Evolutionary conservation across 768 basidiomycete species (phyloP), one percentile per base, ranked within the genome.

Genomic region (Suillus alpinus): DNA sequence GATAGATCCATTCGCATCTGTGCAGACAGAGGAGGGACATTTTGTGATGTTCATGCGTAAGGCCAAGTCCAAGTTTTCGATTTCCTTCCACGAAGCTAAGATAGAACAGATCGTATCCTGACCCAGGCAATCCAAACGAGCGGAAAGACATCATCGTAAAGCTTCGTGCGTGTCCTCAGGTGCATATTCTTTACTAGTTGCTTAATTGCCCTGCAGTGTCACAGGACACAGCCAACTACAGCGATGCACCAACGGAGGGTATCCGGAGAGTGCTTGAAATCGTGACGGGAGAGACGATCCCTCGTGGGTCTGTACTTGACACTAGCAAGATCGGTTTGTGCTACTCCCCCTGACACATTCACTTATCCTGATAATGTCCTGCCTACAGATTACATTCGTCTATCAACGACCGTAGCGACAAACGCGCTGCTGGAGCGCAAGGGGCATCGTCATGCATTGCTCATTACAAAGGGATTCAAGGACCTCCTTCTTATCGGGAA

Each of bases 401-500:
- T 96, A 8, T 94, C 92, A 0, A 97, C 95, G 0, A 98, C 96
- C 0, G 94, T 98, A 4, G 95, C 95, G 0, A 98, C 96, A 18
- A 98, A 98, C 68, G 95, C 96, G 0, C 82, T 98, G 0, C 83
- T 98, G 6, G 96, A 98, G 68, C 87, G 96, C 51, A 95, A 96
- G 73, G 96, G 96, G 1, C 90, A 94, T 67, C 88, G 87, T 63
- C 94, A 96, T 62, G 95, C 94, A 0, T 79, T 98, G 39, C 77
- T 97, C 14, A 96, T 95, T 68, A 98, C 96, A 1, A 86, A 86
- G 62, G 94, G 94, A 0, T 96, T 95, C 81, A 86, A 86, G 70
- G 95, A 97, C 73, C 86, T 98, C 10, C 82, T 98, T 6, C 81
- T 91, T 36, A 98, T 98, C 61, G 94, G 94, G 9, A 97, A 97